Evolutionary conservation across 1,139 yeast species (phyloP).

Genomic region (Taphrina wiesneri): DNA sequence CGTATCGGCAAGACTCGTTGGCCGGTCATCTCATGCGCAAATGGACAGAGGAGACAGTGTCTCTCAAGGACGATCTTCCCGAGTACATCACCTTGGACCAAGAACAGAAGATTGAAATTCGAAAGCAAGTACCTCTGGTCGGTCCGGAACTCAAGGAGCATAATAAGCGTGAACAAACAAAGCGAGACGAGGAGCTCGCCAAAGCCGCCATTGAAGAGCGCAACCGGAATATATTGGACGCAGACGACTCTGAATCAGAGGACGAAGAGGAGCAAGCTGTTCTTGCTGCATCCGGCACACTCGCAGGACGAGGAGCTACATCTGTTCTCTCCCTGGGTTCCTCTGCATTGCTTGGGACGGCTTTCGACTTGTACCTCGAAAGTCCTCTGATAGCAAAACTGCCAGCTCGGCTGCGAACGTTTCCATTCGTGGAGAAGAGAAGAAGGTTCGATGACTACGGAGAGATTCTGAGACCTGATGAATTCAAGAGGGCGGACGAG

Average conservation of each 20-base stretch:
- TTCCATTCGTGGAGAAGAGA: conserved; percentile 62
- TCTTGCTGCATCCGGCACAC: conserved; percentile 18
- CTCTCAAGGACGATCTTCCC: conserved; percentile 39
- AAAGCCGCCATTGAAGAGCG: conserved; percentile 60
- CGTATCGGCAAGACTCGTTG: conserved; percentile 46
- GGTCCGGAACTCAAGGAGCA: conserved; percentile 47
- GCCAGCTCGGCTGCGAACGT: conserved; percentile 54
- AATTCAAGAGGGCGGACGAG: conserved; percentile 53
- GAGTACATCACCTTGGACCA: conserved; percentile 20
- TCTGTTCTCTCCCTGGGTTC: conserved; percentile 32
- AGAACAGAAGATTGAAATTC: conserved; percentile 29
- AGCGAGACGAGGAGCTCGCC: conserved; percentile 53
- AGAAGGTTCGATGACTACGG: conserved; percentile 83
- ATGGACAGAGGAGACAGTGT: conserved; percentile 51
- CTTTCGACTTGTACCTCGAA: conserved; percentile 35
- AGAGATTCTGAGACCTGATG: conserved; percentile 61
- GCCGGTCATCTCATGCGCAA: conserved; percentile 54
- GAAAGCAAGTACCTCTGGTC: conserved; percentile 42
- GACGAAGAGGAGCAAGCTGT: conserved; percentile 44
- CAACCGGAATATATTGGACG: conserved; percentile 57
- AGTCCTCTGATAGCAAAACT: conserved; percentile 27
- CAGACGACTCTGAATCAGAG: conserved; percentile 42
- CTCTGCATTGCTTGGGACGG: conserved; percentile 31
- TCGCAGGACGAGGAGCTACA: conserved; percentile 18
- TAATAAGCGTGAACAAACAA: conserved; percentile 43